Base-by-base conservation (phyloP, 163 green algal species). In the Volvox carteri region DNA sequence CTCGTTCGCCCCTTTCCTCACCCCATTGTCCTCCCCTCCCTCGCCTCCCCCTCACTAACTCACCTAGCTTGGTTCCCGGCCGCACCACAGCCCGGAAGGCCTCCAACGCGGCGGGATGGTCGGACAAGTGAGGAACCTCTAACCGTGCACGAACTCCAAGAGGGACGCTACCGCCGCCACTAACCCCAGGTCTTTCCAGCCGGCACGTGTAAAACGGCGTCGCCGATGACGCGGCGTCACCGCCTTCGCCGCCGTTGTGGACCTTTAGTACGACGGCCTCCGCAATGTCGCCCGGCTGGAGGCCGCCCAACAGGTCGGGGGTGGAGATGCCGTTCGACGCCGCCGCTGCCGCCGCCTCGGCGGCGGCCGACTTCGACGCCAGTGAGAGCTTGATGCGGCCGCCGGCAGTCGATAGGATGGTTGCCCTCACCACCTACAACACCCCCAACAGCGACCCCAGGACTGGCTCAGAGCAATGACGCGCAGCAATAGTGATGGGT, bases 61-160 rank as follows among this genome's bases (percentile, higher is more conserved):
- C 74, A 93, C 90, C 91, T 14, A 92, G 48, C 60, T 86, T 87
- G 56, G 44, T 83, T 0, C 96, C 96, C 12, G 91, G 78, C 44
- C 86, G 67, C 6, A 98, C 14, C 0, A 85, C 81, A 9, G 86
- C 77, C 39, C 39, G 11, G 70, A 98, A 90, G 23, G 90, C 95
- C 58, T 93, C 92, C 7, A 84, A 86, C 23, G 90, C 95, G 1
- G 87, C 84, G 6, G 96, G 94, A 87, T 99, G 95, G 87, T 99
- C 97, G 2, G 95, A 94, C 65, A 99, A 93, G 91, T 99, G 97
- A 2, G 85, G 80, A 1, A 75, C 86, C 19, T 96, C 93, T 80
- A 99, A 86, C 33, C 92, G 86, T 0, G 87, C 96, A 16, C 67
- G 50, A 30, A 92, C 88, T 0, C n/a, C n/a, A n/a, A n/a, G n/a